Evolutionary conservation across 768 basidiomycete species (phyloP).

Genomic region (Suillus luteus): DNA sequence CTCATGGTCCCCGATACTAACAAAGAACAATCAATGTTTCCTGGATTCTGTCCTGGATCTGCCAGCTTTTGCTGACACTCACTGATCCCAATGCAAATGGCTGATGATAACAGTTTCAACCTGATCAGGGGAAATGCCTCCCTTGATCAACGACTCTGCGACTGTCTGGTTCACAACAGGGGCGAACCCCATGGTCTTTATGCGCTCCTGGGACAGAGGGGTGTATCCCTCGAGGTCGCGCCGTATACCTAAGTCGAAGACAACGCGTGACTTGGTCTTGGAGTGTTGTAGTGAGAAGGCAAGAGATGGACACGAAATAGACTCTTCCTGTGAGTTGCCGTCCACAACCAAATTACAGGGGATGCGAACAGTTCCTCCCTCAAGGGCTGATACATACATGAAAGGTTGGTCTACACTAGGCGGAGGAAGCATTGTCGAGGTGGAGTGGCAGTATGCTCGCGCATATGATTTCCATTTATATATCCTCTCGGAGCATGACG

Average conservation of each 20-base stretch:
- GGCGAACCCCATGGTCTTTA: conserved; percentile 26
- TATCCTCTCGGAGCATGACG: conserved; percentile 16
- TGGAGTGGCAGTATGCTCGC: background rate
- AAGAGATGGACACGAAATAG: conserved; percentile 15
- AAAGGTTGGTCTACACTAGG: conserved; percentile 21
- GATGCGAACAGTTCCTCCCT: conserved; percentile 20
- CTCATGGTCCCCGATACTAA: conserved; percentile 44
- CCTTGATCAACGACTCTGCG: conserved; percentile 46
- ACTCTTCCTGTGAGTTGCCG: conserved; percentile 8
- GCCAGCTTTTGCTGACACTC: conserved; percentile 37
- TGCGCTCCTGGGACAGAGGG: conserved; percentile 31
- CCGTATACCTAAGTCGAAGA: conserved; percentile 58
- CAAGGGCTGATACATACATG: conserved; percentile 26
- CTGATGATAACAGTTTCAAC: conserved; percentile 47
- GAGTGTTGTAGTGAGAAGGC: conserved; percentile 20
- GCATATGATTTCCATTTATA: background rate
- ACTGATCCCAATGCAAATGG: conserved; percentile 53
- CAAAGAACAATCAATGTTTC: conserved; percentile 43
- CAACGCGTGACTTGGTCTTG: conserved; percentile 2
- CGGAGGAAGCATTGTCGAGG: conserved; percentile 19
- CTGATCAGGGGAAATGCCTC: conserved; percentile 43
- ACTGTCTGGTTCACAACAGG: conserved; percentile 32
- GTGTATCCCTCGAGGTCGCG: conserved; percentile 46
- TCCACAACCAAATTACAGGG: conserved; percentile 20
- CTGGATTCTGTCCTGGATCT: conserved; percentile 38